Evolutionary conservation across 331 rosid genomes (phyloP), one percentile per base, ranked within the genome.

Genomic region (Quercus phellos): DNA sequence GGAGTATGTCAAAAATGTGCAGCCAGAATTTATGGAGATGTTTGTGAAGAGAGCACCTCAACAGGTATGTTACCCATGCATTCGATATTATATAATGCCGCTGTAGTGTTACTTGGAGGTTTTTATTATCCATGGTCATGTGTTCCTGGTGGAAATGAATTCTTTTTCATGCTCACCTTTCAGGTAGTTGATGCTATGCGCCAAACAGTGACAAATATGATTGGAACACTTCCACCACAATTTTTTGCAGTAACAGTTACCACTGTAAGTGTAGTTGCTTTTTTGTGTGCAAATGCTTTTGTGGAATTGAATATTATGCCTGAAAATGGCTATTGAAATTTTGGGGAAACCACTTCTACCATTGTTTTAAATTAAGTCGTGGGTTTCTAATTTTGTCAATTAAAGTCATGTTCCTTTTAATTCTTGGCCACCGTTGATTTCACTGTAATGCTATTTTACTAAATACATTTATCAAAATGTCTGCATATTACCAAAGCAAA

Each of bases 141-240:
- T 55, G 6, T 29, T 73, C 32, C 35, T 59, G 2, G 19, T 34
- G 55, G 35, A 24, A 77, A 35, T 80, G 78, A 59, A 71, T 59
- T 55, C 60, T 51, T 10, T 76, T 29, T 75, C 51, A 53, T 78
- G 82, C 21, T 80, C 24, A 43, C n/a, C 43, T 53, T 75, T 71
- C 84, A 95, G 99, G 96, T 95, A 61, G 98, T 93, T 73, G 99
- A 88, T 79, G 99, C 99, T 10, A 95, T 95, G 98, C 94, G 99
- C 70, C 94, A 95, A 63, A 93, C 99, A 4, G 99, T 95, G 84
- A 90, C 99, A 70, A 95, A 95, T 79, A 91, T 95, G 99, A 93
- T 95, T 79, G 99, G 99, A 80, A 91, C 98, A 6, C 89, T 95
- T 26, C 99, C 99, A 68, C 98, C 98, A 54, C 99, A 95, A 59